Conservation (phyloP, 768 basidiomycete genomes). For the Panellus pusillus region DNA sequence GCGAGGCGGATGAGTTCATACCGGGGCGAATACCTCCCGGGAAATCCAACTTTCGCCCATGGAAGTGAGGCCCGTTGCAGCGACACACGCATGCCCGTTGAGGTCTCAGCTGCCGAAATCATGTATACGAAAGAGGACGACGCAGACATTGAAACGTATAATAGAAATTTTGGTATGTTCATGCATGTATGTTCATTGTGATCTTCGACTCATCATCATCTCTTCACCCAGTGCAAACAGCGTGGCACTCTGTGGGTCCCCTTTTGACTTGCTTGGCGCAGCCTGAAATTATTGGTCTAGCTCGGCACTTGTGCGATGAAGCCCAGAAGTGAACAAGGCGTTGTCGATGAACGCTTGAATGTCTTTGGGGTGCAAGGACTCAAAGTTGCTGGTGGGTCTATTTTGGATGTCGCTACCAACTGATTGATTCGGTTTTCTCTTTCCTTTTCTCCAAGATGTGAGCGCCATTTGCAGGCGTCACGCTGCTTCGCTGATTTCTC, state of each 20-base stretch:
- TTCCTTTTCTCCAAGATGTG: too few species aligned
- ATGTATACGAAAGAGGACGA: slow-evolving; percentile 23
- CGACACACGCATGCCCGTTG: slow-evolving; percentile 12
- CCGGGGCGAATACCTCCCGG: slow-evolving; percentile 19
- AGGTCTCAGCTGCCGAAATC: slow-evolving; percentile 16
- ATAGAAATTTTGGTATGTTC: slow-evolving; percentile 16
- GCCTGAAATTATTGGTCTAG: slow-evolving; percentile 21
- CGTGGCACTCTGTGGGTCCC: slow-evolving; percentile 6
- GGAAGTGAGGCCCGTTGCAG: background rate
- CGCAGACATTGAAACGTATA: slow-evolving; percentile 20
- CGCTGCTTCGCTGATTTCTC: too few species aligned
- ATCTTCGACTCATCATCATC: background rate
- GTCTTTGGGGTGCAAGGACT: slow-evolving; percentile 44
- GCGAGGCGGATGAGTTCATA: slow-evolving; percentile 35
- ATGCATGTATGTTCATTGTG: too few species aligned
- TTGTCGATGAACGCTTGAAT: slow-evolving; percentile 42
- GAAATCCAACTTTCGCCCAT: slow-evolving; percentile 19
- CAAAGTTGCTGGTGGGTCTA: slow-evolving; percentile 35
- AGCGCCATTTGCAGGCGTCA: too few species aligned
- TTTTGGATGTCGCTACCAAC: background rate
- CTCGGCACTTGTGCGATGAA: slow-evolving; percentile 52
- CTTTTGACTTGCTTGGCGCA: slow-evolving; percentile 20
- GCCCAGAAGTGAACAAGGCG: slow-evolving; percentile 38
- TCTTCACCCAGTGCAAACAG: slow-evolving; percentile 2
- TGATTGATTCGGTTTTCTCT: too few species aligned